These are phyloP conservation scores for Mortierella sp. DNA, from an alignment of 371 early-diverging fungal genomes.

Conservation along the genomic window DNA sequence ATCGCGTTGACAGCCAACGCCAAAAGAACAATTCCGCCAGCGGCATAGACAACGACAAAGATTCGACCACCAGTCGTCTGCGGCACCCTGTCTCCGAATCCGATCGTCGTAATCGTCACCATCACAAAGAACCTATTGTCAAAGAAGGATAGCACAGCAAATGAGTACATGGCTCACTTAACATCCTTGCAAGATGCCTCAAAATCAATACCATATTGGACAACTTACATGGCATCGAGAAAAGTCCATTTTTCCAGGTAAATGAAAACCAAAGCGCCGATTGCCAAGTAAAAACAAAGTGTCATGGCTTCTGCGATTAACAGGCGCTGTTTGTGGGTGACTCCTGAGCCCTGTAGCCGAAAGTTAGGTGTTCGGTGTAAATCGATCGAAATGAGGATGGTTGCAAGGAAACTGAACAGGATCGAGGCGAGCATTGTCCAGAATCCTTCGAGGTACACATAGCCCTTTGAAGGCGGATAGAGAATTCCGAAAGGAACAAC, in stretches of 20 bases:
- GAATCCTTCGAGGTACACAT: constrained; percentile 42
- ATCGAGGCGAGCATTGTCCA: constrained; percentile 51
- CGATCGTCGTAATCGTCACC: constrained; percentile 53
- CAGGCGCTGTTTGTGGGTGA: constrained; percentile 50
- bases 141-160: not conserved
- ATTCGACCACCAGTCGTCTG: constrained; percentile 32
- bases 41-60: constrained; percentile 43
- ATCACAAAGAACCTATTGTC: constrained; percentile 41
- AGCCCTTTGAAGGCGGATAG: constrained; percentile 30
- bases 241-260: constrained; percentile 44
- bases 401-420: constrained; percentile 42
- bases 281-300: constrained; percentile 48
- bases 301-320: constrained; percentile 48
- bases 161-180: not conserved
- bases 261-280: constrained; percentile 42
- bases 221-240: constrained; percentile 30
- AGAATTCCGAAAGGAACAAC: constrained; percentile 40
- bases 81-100: constrained; percentile 37
- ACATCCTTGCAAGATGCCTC: not conserved
- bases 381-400: constrained; percentile 43
- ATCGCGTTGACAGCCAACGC: constrained; percentile 41
- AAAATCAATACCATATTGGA: no score
- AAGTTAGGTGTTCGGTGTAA: constrained; percentile 42
- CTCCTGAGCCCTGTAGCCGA: constrained; percentile 43
- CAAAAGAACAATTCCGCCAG: constrained; percentile 52